Base-by-base conservation (phyloP, 441 rosid genomes). In the Geranium incanum region DNA sequence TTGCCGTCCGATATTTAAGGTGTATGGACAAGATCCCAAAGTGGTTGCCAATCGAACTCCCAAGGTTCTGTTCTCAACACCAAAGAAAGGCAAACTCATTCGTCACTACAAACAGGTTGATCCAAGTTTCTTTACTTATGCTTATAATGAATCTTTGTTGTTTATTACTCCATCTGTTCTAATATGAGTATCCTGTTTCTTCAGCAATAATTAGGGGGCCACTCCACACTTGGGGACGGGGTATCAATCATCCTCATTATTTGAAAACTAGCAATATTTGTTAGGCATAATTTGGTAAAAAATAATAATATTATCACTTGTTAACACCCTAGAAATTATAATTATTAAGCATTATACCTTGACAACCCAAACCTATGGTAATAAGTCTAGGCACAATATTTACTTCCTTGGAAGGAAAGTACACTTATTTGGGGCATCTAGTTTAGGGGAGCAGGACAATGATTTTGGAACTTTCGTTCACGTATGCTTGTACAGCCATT, bases 1-100 rank as follows among this genome's bases (percentile, higher is more conserved):
- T 67, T 90, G 94, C 76, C 76, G 93, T 72, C 99, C 96, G 28
- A 81, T 90, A 74, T 89, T 92, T 78, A 87, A 90, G 81, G 82
- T 92, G 65, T 90, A 88, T 71, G 99, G 97, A 66, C 97, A 79
- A 68, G 97, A 89, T 75, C 97, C 94, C 50, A 73, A 84, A 57
- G 81, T 85, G 80, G 85, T 75, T 72, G 74, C 90, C 37, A 95
- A 94, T 75, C 82, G 78, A 63, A 76, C 86, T 68, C 85, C 97
- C 15, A 90, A 88, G 80, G 86, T 87, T 70, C 82, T 94, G 71
- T 88, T 90, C 83, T 82, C 93, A 50, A 87, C 90, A 62, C 86
- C 97, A 12, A 90, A 86, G 80, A 86, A 75, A 78, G 85, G 87
- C 76, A 89, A 82, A 80, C 75, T 76, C 74, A 84, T 89, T 78